Percentiles rank a stretch among this genome's conserved stretches.
Conservation (phyloP, 228 moss, liverwort and hornwort genomes). For the Sphagnum magellanicum region DNA sequence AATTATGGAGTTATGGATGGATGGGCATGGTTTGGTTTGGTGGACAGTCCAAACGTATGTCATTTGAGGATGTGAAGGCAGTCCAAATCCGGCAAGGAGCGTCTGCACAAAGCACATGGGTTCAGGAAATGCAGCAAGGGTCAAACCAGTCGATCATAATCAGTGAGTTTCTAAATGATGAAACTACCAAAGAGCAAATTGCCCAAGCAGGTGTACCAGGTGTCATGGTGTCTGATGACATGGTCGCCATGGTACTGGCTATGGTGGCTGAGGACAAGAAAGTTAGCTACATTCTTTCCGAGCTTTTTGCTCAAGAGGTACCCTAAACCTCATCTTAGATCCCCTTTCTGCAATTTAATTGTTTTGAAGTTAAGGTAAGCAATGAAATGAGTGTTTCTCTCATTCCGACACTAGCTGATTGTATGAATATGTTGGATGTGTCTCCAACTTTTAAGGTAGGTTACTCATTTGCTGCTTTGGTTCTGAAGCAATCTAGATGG, state of each 20-base stretch:
- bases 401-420: background rate
- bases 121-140: slow-evolving; percentile 52
- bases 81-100: slow-evolving; percentile 52
- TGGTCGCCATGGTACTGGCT: slow-evolving; percentile 77
- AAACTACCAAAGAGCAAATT: slow-evolving; percentile 51
- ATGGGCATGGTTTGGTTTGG: background rate
- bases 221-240: slow-evolving; percentile 63
- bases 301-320: slow-evolving; percentile 79
- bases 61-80: slow-evolving; percentile 39
- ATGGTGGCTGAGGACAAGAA: slow-evolving; percentile 85
- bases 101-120: slow-evolving; percentile 35
- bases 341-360: background rate
- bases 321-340: background rate
- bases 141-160: slow-evolving; percentile 63
- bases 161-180: slow-evolving; percentile 53
- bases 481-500: background rate
- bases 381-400: background rate
- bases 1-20: background rate
- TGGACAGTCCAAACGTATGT: slow-evolving; percentile 46
- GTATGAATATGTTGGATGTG: background rate
- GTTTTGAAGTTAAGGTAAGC: background rate
- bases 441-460: no score
- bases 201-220: slow-evolving; percentile 8
- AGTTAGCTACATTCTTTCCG: slow-evolving; percentile 66
- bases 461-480: background rate